phyloP scores from a whole-genome alignment of 495 filamentous ascomycete species.

The Neurospora sp. region DNA sequence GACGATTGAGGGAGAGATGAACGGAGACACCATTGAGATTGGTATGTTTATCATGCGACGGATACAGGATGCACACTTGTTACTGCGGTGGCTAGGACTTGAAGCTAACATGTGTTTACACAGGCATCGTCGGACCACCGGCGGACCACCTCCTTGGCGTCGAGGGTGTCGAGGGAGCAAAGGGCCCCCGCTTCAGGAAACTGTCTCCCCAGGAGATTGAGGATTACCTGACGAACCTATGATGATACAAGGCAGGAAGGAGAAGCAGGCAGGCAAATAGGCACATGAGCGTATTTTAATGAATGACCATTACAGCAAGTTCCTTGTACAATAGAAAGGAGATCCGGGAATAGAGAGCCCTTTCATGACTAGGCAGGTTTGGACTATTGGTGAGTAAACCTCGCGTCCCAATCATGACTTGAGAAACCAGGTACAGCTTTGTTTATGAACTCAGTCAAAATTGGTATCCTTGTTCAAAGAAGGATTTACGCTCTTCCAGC shows the following conservation, averaged over 20 bases:
- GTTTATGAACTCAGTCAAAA: not conserved
- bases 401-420: not conserved
- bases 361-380: not conserved
- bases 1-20: constrained; percentile 99
- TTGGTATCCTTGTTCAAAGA: not conserved
- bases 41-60: constrained; percentile 42
- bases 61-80: not conserved
- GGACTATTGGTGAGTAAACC: not conserved
- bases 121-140: constrained; percentile 90
- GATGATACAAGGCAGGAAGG: constrained; percentile 15
- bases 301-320: constrained; percentile 2
- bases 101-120: constrained; percentile 2
- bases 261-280: not conserved
- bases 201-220: constrained; percentile 96
- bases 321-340: constrained; percentile 30
- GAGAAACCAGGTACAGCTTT: not conserved
- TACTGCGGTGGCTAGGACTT: constrained; percentile 2
- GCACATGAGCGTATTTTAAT: constrained; percentile 6
- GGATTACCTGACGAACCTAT: constrained; percentile 97
- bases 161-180: constrained; percentile 82
- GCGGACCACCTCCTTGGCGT: constrained; percentile 86
- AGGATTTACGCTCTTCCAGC: not conserved
- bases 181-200: constrained; percentile 90
- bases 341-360: not conserved
- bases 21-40: constrained; percentile 97